These are phyloP conservation scores for Tulasnella sp. DNA, from an alignment of 768 basidiomycete species.

Conservation along the genomic window DNA sequence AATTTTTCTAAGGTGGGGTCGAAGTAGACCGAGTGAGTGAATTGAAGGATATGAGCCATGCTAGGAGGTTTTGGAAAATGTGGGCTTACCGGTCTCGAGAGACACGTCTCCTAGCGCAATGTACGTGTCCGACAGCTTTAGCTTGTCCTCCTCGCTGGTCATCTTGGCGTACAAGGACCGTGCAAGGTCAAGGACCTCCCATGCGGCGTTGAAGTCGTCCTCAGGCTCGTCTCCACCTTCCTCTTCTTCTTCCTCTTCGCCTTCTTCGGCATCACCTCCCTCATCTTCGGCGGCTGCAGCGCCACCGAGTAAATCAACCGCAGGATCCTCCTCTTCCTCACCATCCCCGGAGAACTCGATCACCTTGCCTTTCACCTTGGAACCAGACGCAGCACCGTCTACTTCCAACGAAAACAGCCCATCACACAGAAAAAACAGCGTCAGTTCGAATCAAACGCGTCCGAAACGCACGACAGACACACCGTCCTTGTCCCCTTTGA, in stretches of 20 bases:
- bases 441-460: background rate
- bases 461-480: conserved; percentile 8
- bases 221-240: conserved; percentile 73
- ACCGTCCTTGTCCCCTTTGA: conserved; percentile 26
- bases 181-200: conserved; percentile 95
- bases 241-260: conserved; percentile 43
- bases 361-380: conserved; percentile 13
- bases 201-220: conserved; percentile 96
- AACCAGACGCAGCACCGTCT: conserved; percentile 7
- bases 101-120: conserved; percentile 92
- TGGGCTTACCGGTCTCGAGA: conserved; percentile 71
- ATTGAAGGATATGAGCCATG: background rate
- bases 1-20: conserved; percentile 66
- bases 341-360: conserved; percentile 67
- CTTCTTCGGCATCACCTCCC: conserved; percentile 32
- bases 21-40: too few species aligned
- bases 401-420: background rate
- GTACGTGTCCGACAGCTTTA: conserved; percentile 85
- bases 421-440: background rate
- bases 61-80: background rate
- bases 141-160: conserved; percentile 42
- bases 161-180: conserved; percentile 71
- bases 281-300: conserved; percentile 32
- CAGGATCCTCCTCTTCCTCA: conserved; percentile 39
- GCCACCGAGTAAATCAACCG: conserved; percentile 54